A percentile compares a stretch with the other conserved stretches of the same genome.
These are phyloP conservation scores for Ceratocystis huliohia DNA, from an alignment of 2,329 filamentous ascomycete genomes.

Conservation along the genomic window DNA sequence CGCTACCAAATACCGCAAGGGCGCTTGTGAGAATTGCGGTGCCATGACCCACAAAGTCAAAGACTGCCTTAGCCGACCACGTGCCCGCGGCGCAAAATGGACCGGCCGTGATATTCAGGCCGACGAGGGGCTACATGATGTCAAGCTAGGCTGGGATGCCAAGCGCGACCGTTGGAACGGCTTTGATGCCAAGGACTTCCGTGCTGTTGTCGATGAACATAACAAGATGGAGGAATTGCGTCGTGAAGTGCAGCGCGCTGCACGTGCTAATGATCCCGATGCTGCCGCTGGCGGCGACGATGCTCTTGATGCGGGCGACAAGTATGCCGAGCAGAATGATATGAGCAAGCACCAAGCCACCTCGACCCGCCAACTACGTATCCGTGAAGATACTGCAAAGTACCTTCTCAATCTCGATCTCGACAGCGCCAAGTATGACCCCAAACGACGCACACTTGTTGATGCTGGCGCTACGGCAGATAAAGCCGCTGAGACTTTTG, in stretches of 20 bases:
- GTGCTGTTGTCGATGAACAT: slow-evolving; percentile 76
- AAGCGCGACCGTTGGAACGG: slow-evolving; percentile 97
- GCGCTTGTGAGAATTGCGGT: slow-evolving; percentile 96
- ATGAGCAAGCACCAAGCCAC: slow-evolving; percentile 92
- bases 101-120: slow-evolving; percentile 88
- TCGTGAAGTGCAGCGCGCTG: slow-evolving; percentile 41
- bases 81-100: slow-evolving; percentile 82
- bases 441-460: slow-evolving; percentile 85
- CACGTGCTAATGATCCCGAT: slow-evolving; percentile 36
- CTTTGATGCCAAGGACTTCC: slow-evolving; percentile 83
- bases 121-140: slow-evolving; percentile 74
- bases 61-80: slow-evolving; percentile 78
- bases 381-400: slow-evolving; percentile 94
- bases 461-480: slow-evolving; percentile 72
- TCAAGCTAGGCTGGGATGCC: slow-evolving; percentile 87
- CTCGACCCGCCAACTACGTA: slow-evolving; percentile 75
- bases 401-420: slow-evolving; percentile 90
- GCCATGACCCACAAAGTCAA: slow-evolving; percentile 93
- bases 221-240: slow-evolving; percentile 69
- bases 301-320: slow-evolving; percentile 44
- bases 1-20: slow-evolving; percentile 93
- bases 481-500: slow-evolving; percentile 68
- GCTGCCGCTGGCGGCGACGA: slow-evolving; percentile 33
- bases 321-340: slow-evolving; percentile 88
- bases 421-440: slow-evolving; percentile 94